Conservation (phyloP, 306 rosid species). For the Cucumis hystrix region DNA sequence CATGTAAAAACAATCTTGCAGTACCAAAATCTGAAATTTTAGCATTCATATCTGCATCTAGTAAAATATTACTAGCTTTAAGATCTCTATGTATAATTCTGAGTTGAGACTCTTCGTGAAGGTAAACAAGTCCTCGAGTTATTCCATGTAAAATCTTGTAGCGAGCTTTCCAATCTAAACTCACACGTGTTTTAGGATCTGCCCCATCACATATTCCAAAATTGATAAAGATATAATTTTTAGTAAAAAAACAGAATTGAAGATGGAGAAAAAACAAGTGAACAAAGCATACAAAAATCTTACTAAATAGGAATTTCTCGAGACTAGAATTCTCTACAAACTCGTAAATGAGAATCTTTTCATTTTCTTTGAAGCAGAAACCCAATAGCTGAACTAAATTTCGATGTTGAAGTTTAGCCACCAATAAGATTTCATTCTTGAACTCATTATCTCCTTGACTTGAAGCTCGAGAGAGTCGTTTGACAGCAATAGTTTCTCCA, state of each 20-base stretch:
- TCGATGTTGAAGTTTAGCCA: no score
- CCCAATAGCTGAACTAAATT: no score
- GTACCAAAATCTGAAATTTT: constrained; percentile 42
- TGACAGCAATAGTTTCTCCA: constrained; percentile 30
- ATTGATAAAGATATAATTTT: no score
- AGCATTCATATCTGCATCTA: constrained; percentile 26
- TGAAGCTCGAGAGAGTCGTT: constrained; percentile 22
- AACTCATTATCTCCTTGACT: no score
- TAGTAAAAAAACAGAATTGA: no score
- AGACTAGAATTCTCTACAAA: constrained; percentile 27
- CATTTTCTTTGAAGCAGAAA: no score
- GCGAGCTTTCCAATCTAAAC: constrained; percentile 22
- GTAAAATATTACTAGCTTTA: constrained; percentile 29
- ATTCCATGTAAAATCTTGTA: constrained; percentile 25
- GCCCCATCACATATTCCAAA: no score
- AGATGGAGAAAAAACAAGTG: no score
- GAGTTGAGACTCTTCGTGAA: constrained; percentile 33
- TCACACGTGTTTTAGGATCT: background rate
- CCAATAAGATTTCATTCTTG: no score
- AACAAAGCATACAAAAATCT: background rate
- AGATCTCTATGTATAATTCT: constrained; percentile 29
- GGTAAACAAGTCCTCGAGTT: constrained; percentile 26
- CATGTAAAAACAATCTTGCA: constrained; percentile 18
- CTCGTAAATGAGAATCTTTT: no score
- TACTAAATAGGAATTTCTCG: constrained; percentile 38